Evolutionary conservation across 2,329 filamentous ascomycete species (phyloP), one percentile per base, ranked within the genome.

Genomic region (Ploettnerulaceae sp.): DNA sequence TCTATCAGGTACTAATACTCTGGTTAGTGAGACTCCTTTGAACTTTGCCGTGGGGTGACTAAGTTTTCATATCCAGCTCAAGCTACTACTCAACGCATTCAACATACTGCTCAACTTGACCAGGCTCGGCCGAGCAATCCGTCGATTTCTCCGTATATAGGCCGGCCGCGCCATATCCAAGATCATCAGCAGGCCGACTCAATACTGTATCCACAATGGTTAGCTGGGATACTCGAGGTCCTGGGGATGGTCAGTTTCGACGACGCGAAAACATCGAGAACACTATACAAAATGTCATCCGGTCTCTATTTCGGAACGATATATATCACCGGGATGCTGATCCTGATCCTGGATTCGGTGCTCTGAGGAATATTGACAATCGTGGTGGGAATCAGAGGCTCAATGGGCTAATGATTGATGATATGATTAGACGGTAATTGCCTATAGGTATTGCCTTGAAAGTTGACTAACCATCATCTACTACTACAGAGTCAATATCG

Each of bases 401-500:
- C 5, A 22, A 42, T n/a, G 45, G 45, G 15, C 20, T 40, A 5
- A 22, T 46, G 12, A 12, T 45, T 17, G 37, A 45, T n/a, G 47
- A 49, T 32, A 24, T 42, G 18, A 26, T 46, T 12, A 32, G 51
- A 40, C 39, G 51, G 54, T 53, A 39, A 14, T n/a, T n/a, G n/a
- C n/a, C n/a, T n/a, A n/a, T n/a, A n/a, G n/a, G n/a, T n/a, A n/a
- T n/a, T n/a, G n/a, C n/a, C n/a, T n/a, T n/a, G n/a, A n/a, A n/a
- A n/a, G n/a, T n/a, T n/a, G n/a, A n/a, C n/a, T n/a, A n/a, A n/a
- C n/a, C n/a, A n/a, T n/a, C n/a, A n/a, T n/a, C n/a, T n/a, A n/a
- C n/a, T n/a, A n/a, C n/a, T n/a, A 18, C 32, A 59, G 57, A 18
- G 45, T 49, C 20, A 59, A 60, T 20, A 22, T 57, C 9, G 29